These are phyloP conservation scores for Pilaira anomala DNA, from an alignment of 192 early-diverging fungal genomes.

Conservation along the genomic window DNA sequence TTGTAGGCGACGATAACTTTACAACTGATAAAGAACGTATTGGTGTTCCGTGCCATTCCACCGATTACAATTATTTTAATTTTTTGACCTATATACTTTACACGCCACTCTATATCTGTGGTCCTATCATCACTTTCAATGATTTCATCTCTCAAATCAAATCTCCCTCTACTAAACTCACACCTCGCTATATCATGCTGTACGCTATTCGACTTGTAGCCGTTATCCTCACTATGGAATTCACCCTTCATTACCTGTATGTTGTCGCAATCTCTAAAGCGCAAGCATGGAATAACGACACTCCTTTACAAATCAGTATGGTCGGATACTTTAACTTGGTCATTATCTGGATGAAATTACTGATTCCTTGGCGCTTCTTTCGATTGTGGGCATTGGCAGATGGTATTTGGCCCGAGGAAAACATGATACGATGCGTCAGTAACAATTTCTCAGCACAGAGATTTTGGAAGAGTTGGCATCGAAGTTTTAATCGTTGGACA, in stretches of 20 bases:
- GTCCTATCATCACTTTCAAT: slow-evolving; percentile 95
- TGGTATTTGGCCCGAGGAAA: slow-evolving; percentile 82
- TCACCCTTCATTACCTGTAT: slow-evolving; percentile 79
- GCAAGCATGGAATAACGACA: slow-evolving; percentile 73
- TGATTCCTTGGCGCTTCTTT: slow-evolving; percentile 97
- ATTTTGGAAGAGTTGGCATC: slow-evolving; percentile 97
- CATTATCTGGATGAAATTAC: slow-evolving; percentile 92
- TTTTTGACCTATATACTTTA: slow-evolving; percentile 82
- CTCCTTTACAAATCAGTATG: slow-evolving; percentile 75
- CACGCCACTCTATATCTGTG: slow-evolving; percentile 86
- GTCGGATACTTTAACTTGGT: slow-evolving; percentile 86
- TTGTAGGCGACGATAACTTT: background rate
- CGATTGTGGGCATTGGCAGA: slow-evolving; percentile 91
- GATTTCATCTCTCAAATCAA: slow-evolving; percentile 78
- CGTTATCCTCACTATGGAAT: slow-evolving; percentile 79
- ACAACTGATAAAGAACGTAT: slow-evolving; percentile 59
- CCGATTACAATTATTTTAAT: slow-evolving; percentile 76
- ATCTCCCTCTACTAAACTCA: slow-evolving; percentile 36
- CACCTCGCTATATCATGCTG: slow-evolving; percentile 27
- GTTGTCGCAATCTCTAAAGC: slow-evolving; percentile 87
- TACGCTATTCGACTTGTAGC: slow-evolving; percentile 71
- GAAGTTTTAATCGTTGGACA: slow-evolving; percentile 87
- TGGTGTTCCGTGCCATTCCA: slow-evolving; percentile 42
- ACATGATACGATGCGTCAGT: slow-evolving; percentile 93
- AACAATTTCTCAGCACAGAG: slow-evolving; percentile 90